phyloP scores from a whole-genome alignment of 2,329 filamentous ascomycete species.

The Diaporthe amygdali region DNA sequence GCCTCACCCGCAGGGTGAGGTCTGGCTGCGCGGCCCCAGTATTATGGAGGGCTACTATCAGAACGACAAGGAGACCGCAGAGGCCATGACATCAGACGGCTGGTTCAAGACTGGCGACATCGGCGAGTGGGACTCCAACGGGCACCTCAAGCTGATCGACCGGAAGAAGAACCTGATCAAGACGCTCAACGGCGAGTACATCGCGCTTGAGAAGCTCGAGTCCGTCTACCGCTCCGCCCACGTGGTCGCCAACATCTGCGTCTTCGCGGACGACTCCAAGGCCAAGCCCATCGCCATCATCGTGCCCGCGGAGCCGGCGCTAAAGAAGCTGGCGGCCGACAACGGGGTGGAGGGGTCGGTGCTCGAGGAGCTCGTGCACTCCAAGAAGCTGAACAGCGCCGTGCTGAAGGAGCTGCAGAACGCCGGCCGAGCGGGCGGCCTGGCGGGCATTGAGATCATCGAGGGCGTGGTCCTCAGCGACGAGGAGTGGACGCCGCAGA shows the following conservation, averaged over 20 bases:
- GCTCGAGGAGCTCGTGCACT: conserved; percentile 70
- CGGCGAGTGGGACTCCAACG: conserved; percentile 75
- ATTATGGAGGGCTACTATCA: conserved; percentile 78
- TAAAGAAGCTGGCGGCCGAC: conserved; percentile 55
- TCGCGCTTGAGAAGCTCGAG: conserved; percentile 76
- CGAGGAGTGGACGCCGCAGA: conserved; percentile 78
- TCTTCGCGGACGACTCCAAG: conserved; percentile 57
- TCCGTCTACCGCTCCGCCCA: conserved; percentile 56
- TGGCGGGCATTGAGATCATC: conserved; percentile 72
- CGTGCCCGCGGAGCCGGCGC: conserved; percentile 59
- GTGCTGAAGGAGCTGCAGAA: conserved; percentile 71
- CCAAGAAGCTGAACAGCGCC: conserved; percentile 66
- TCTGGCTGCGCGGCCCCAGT: conserved; percentile 81
- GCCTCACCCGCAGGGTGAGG: conserved; percentile 80
- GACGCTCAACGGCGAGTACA: conserved; percentile 82
- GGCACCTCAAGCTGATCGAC: conserved; percentile 78
- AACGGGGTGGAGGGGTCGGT: conserved; percentile 54
- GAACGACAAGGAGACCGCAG: conserved; percentile 76
- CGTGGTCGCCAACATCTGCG: conserved; percentile 62
- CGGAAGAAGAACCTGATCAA: conserved; percentile 91
- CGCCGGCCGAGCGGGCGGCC: conserved; percentile 64
- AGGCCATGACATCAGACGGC: conserved; percentile 71
- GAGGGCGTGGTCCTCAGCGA: conserved; percentile 74
- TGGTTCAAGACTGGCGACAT: conserved; percentile 93
- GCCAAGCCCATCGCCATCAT: conserved; percentile 62